These are phyloP conservation scores for Podila horticola DNA, from an alignment of 192 early-diverging fungal genomes.

Conservation along the genomic window DNA sequence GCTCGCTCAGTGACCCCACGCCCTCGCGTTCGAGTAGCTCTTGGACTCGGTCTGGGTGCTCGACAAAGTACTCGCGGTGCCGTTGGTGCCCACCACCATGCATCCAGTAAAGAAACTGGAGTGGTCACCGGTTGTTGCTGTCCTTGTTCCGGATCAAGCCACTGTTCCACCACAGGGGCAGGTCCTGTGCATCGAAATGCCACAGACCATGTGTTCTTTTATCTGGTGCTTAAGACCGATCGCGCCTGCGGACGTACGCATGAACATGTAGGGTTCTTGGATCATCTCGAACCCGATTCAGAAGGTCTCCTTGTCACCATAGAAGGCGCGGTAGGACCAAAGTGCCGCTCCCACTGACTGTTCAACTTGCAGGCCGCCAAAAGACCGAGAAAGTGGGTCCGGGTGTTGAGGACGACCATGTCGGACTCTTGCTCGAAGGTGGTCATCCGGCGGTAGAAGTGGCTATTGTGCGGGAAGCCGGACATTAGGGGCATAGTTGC, in stretches of 20 bases:
- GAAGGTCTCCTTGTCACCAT: constrained; percentile 75
- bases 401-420: neutral
- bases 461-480: too few relatives aligned
- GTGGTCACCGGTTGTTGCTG: constrained; percentile 6
- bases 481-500: too few relatives aligned
- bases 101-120: constrained; percentile 21
- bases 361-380: constrained; percentile 32
- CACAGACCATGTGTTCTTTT: constrained; percentile 31
- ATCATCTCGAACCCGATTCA: constrained; percentile 64
- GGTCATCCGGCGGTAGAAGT: neutral
- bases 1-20: neutral
- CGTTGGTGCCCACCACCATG: neutral
- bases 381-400: constrained; percentile 50
- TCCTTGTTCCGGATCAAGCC: constrained; percentile 46
- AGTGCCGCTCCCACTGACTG: constrained; percentile 42
- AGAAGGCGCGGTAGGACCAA: constrained; percentile 45
- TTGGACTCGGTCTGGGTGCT: neutral
- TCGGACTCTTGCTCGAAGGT: neutral
- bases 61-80: constrained; percentile 1
- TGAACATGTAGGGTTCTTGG: constrained; percentile 54
- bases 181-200: constrained; percentile 23
- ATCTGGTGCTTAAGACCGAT: constrained; percentile 42
- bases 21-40: neutral
- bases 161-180: constrained; percentile 51
- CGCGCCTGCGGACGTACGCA: constrained; percentile 40